Conservation (phyloP, 2,329 filamentous ascomycete species). For the Epichloe amarillans region DNA sequence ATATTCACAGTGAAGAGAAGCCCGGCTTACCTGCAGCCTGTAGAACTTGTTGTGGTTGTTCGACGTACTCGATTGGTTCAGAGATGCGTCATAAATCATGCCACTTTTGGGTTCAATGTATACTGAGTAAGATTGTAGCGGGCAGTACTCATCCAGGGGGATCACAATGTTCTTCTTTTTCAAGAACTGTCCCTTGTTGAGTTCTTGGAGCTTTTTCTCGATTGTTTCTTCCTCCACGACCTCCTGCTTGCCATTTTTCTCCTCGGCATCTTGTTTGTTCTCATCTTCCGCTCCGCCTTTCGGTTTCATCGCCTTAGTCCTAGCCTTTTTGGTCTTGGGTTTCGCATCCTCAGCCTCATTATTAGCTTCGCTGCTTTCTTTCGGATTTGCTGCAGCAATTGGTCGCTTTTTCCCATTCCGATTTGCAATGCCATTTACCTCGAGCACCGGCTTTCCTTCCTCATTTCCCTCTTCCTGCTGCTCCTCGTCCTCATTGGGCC, state of each 20-base stretch:
- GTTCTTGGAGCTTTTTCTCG: conserved; percentile 17
- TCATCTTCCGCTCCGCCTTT: conserved; percentile 26
- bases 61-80: conserved; percentile 63
- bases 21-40: conserved; percentile 45
- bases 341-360: conserved; percentile 8
- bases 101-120: conserved; percentile 48
- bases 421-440: conserved; percentile 12
- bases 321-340: conserved; percentile 18
- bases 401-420: conserved; percentile 15
- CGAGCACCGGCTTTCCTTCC: conserved; percentile 1
- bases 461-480: conserved; percentile 1
- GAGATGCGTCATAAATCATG: conserved; percentile 62
- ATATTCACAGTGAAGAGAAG: no score
- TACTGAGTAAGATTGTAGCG: conserved; percentile 33
- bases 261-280: conserved; percentile 23
- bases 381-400: conserved; percentile 10
- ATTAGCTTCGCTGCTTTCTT: conserved; percentile 10
- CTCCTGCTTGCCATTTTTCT: conserved; percentile 12
- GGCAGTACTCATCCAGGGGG: conserved; percentile 35
- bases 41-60: conserved; percentile 80
- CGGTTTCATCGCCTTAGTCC: conserved; percentile 7
- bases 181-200: conserved; percentile 31
- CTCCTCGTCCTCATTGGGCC: conserved; percentile 6
- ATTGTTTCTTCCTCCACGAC: conserved; percentile 19
- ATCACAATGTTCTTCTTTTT: conserved; percentile 32